A percentile compares a stretch with the other conserved stretches of the same genome.
Conservation (phyloP, 148 eudicot species). For the Limonium bicolor region DNA sequence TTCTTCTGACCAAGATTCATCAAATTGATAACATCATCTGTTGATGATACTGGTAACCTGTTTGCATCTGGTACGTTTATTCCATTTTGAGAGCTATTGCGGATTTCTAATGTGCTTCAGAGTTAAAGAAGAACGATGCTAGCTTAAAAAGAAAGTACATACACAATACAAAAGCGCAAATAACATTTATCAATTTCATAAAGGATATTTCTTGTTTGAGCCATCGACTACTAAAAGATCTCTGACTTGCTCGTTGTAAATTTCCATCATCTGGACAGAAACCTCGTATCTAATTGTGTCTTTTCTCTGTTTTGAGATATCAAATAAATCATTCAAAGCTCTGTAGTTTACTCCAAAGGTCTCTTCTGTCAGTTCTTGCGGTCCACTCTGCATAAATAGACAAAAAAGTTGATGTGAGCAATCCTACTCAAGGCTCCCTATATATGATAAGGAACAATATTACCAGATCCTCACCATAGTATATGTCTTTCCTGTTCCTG, state of each 20-base stretch:
- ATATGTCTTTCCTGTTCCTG: constrained; percentile 91
- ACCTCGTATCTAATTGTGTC: constrained; percentile 48
- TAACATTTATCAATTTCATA: neutral
- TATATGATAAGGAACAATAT: neutral
- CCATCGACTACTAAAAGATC: constrained; percentile 79
- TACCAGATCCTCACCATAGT: constrained; percentile 52
- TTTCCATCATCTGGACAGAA: constrained; percentile 93
- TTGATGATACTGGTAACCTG: constrained; percentile 58
- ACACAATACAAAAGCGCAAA: neutral
- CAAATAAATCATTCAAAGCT: constrained; percentile 77
- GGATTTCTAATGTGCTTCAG: constrained; percentile 64
- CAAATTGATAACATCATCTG: constrained; percentile 53
- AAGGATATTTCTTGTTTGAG: constrained; percentile 74
- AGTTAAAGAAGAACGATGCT: constrained; percentile 23
- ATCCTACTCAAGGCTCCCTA: neutral
- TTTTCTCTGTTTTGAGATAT: constrained; percentile 63
- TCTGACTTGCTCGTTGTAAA: constrained; percentile 91
- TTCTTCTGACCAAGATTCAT: constrained; percentile 81
- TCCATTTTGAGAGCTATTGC: constrained; percentile 57
- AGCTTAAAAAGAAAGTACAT: too few species aligned
- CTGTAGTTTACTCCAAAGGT: constrained; percentile 79
- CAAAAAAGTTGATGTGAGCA: constrained; percentile 3
- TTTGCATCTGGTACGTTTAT: constrained; percentile 79
- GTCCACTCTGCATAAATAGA: constrained; percentile 55
- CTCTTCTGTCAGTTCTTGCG: constrained; percentile 51